Evolutionary conservation across 169 alveolate genomes (phyloP), one percentile per base, ranked within the genome.

Genomic region (Cryptosporidium tyzzeri): DNA sequence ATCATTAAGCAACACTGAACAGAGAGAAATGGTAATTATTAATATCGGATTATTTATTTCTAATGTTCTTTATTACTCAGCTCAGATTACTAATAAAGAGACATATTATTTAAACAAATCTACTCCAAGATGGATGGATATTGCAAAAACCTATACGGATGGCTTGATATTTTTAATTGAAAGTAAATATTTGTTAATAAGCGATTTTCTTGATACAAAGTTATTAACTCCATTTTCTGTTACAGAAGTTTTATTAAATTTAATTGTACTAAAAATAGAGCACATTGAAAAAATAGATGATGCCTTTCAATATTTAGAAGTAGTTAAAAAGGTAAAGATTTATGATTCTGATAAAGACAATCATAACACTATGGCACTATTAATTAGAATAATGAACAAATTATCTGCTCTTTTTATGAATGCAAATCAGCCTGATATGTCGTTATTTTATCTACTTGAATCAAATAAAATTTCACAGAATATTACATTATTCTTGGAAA

Each of bases 41-140:
- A 73, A 73, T 41, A 23, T 73, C 39, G 86, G 86, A 29, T 33
- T 73, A 39, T 73, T 73, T 31, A 29, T 73, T 35, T 55, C 86
- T 14, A 73, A 31, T n/a, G 14, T 59, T 53, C 70, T 73, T 16
- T 55, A 73, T 55, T n/a, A 37, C 12, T 33, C 26, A 59, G 59
- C 71, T 73, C 59, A 21, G 33, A 10, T 9, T 1, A 45, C 7
- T n/a, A 23, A 45, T 10, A 70, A 21, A 4, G 67, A 55, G 29
- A 2, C 6, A 48, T 48, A 48, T 4, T 2, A 55, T 55, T 23
- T 37, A 55, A 55, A 55, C 1, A 16, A 23, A 2, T 23, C 67
- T 55, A 55, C n/a, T 51, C 3, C 26, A 14, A 58, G 18, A 8
- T 73, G 86, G 86, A 14, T 37, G 5, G 12, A 10, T 6, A 55